Evolutionary conservation across 768 basidiomycete genomes (phyloP), one percentile per base, ranked within the genome.

Genomic region (Ramaria sp.): DNA sequence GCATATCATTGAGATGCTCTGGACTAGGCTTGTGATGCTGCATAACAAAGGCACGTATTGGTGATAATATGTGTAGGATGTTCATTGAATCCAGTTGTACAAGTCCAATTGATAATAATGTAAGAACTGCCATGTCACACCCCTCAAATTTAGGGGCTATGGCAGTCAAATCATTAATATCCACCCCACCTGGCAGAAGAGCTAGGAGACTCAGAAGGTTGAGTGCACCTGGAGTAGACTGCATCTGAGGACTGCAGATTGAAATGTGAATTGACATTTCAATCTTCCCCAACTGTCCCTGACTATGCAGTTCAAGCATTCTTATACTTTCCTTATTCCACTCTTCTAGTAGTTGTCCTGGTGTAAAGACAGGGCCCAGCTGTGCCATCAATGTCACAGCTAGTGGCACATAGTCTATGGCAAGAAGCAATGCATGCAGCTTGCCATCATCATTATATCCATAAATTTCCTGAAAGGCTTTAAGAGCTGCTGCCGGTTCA

Each of bases 371-470:
- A 10, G 37, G 47, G 53, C 59, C 63, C 2, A 59, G 56, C 33
- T 63, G 64, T 5, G 72, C 72, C 64, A 72, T 64, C 4, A 73
- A 63, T 20, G 64, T 68, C 34, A 73, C 61, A 3, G 70, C 71
- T 39, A 69, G 59, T 38, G 72, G 71, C 54, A 71, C 62, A 54
- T 64, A 51, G 22, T 64, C 70, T 30, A 73, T 47, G 5, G 56
- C 57, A 1, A 59, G 47, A 24, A 70, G 55, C 1, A 70, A 59
- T 2, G 38, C 50, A 46, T 61, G 60, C 10, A 71, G 50, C 11
- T 62, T 50, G 10, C 59, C 46, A 47, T 45, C 41, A 33, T 62
- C 52, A 68, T 69, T 70, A 6, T 63, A 49, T 15, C 13, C 19
- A 24, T 19, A 24, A 17, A 70, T 62, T 17, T 64, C 59, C 20